These are phyloP conservation scores for Thelephora ganbajun DNA, from an alignment of 768 basidiomycete genomes.

Conservation along the genomic window DNA sequence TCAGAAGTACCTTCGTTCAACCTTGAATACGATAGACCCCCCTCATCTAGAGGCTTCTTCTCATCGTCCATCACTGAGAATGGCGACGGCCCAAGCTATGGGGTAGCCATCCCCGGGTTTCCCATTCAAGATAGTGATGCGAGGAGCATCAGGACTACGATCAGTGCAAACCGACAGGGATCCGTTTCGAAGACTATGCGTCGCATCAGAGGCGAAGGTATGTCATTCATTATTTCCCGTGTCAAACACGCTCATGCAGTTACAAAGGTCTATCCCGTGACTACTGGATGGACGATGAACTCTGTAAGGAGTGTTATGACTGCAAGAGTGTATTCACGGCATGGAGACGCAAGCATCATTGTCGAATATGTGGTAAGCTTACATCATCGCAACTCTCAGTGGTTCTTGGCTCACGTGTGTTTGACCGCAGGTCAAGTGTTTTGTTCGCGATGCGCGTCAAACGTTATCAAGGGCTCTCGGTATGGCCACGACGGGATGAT, in stretches of 20 bases:
- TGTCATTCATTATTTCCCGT: conserved; percentile 5
- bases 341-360: conserved; percentile 94
- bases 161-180: conserved; percentile 54
- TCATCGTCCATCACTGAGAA: conserved; percentile 42
- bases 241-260: neutral
- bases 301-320: conserved; percentile 91
- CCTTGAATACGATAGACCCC: conserved; percentile 46
- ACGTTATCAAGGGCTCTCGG: conserved; percentile 86
- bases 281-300: conserved; percentile 99
- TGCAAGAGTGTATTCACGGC: conserved; percentile 90
- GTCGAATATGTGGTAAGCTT: conserved; percentile 80
- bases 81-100: conserved; percentile 44
- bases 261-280: conserved; percentile 69
- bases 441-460: conserved; percentile 92
- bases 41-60: conserved; percentile 34
- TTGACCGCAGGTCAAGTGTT: conserved; percentile 74
- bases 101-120: conserved; percentile 80
- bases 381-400: neutral
- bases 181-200: conserved; percentile 90
- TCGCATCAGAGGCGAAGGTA: conserved; percentile 81
- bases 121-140: conserved; percentile 79
- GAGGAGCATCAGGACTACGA: conserved; percentile 64
- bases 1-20: conserved; percentile 65
- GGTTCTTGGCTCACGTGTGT: neutral
- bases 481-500: conserved; percentile 95